Conservation (phyloP, 257 asterid species). For the Salvia miltiorrhiza region DNA sequence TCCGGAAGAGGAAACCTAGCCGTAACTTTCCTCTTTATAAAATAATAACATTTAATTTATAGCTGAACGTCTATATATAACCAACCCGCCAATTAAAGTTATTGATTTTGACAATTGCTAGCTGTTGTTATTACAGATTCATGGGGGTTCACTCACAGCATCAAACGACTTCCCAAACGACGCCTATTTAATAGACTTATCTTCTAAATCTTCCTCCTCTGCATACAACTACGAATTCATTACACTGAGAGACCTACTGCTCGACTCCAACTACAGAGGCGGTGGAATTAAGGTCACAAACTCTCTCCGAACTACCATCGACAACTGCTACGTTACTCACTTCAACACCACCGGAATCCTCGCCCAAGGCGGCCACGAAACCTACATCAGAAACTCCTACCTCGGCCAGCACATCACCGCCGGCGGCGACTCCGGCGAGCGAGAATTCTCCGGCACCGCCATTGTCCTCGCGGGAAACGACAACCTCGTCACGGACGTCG, state of each 20-base stretch:
- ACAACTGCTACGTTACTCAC: constrained; percentile 76
- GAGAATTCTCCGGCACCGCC: constrained; percentile 66
- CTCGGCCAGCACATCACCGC: constrained; percentile 85
- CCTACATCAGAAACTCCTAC: constrained; percentile 65
- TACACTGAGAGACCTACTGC: constrained; percentile 59
- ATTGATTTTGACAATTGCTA: not conserved
- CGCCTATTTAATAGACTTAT: constrained; percentile 63
- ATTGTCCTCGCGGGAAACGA: constrained; percentile 66
- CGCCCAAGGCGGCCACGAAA: constrained; percentile 72
- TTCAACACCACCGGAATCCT: constrained; percentile 66
- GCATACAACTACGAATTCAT: constrained; percentile 61
- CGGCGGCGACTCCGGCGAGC: constrained; percentile 65
- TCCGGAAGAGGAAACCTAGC: constrained; percentile 68
- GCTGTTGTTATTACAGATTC: constrained; percentile 44
- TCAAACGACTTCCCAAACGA: constrained; percentile 57
- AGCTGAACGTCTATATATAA: not conserved
- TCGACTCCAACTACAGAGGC: constrained; percentile 66
- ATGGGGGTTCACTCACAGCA: constrained; percentile 84
- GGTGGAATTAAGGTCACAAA: constrained; percentile 73
- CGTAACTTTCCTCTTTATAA: constrained; percentile 44
- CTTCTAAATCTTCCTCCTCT: constrained; percentile 42
- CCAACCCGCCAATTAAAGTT: too few species aligned
- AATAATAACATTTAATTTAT: too few species aligned
- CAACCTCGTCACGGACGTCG: constrained; percentile 72
- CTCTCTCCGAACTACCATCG: constrained; percentile 66